Evolutionary conservation across 2,329 filamentous ascomycete species (phyloP), one percentile per base, ranked within the genome.

Genomic region (Didymella arachidicola): DNA sequence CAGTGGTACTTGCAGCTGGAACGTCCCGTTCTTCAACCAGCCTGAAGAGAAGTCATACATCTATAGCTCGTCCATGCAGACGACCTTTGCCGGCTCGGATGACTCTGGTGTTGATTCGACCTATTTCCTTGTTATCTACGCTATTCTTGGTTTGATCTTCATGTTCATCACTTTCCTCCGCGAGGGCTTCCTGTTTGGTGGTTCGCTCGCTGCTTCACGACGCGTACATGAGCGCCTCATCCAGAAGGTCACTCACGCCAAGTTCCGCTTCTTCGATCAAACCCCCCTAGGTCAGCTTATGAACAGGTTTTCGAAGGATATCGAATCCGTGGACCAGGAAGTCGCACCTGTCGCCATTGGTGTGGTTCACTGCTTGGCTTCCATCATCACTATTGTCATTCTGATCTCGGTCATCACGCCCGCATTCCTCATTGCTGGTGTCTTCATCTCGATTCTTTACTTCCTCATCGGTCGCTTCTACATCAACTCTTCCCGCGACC

Each of bases 221-320:
- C 89, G 87, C 66, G 87, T 99, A 19, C 95, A 99, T 75, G 84
- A 89, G 65, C 82, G 86, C 34, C 82, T 99, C 53, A 89, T 99
- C 75, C 83, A 86, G 27, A 84, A 90, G 1, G 87, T 99, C 25
- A 90, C 92, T 14, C 88, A 93, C 66, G 95, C 95, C 29, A 94
- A 93, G 74, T 98, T 99, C 83, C 93, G 91, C 73, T 99, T 99
- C 80, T 99, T 99, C 72, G 95, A 99, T 72, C 90, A 94, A 1
- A 99, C 95, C 0, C 95, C 95, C 2, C 85, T 98, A 0, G 95
- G 95, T 12, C 94, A 97, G 78, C 84, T 99, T 70, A 98, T 98
- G 89, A 99, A 99, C 78, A 88, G 95, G 19, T 99, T 99, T 80
- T 98, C 94, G 75, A 98, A 98, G 78, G 95, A 99, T 75, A 86